Conservation (phyloP, 768 basidiomycete genomes). For the Pulveroboletus sp. region DNA sequence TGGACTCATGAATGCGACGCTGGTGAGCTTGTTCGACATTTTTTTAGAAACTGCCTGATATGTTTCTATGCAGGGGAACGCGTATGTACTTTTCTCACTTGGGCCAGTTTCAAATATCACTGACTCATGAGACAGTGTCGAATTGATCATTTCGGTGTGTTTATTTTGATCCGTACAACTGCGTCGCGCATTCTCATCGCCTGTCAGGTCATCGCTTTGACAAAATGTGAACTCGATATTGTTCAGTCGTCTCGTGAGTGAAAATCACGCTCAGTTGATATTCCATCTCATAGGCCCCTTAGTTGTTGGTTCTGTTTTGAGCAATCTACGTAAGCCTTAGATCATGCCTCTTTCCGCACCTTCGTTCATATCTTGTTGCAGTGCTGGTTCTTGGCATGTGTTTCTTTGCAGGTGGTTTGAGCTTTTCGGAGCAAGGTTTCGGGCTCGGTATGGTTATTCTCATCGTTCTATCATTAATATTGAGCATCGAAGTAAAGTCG, state of each 20-base stretch:
- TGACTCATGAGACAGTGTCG: constrained; percentile 34
- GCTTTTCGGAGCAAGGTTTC: constrained; percentile 78
- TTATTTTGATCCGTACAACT: neutral
- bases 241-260: constrained; percentile 76
- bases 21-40: constrained; percentile 41
- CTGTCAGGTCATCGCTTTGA: constrained; percentile 68
- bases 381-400: constrained; percentile 85
- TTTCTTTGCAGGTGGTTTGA: constrained; percentile 78
- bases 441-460: constrained; percentile 51
- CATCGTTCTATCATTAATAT: neutral
- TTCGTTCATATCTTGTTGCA: constrained; percentile 24
- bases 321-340: constrained; percentile 58
- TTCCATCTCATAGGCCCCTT: neutral
- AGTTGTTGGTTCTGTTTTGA: constrained; percentile 84
- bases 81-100: constrained; percentile 18
- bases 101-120: no score
- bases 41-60: neutral
- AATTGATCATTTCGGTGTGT: constrained; percentile 66
- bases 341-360: neutral
- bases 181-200: neutral
- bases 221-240: constrained; percentile 77
- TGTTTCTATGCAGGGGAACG: constrained; percentile 24
- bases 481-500: constrained; percentile 43
- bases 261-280: neutral
- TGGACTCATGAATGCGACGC: constrained; percentile 81